A percentile compares a stretch with the other conserved stretches of the same genome.
Evolutionary conservation across 257 asterid species (phyloP).

Genomic region (Petrea volubilis): DNA sequence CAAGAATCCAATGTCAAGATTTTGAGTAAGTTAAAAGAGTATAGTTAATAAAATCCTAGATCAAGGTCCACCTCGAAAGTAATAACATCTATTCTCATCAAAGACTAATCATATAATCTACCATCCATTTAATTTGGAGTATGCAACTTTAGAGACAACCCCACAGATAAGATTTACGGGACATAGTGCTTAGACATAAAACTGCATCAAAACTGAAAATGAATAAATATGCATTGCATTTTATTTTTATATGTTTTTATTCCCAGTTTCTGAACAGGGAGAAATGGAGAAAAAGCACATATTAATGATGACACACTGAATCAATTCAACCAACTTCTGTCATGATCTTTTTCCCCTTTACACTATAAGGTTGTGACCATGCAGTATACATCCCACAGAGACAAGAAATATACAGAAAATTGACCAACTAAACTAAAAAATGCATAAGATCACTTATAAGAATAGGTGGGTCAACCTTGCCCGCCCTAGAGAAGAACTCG

Average conservation of each 20-base stretch:
- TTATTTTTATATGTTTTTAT: background rate
- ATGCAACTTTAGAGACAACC: background rate
- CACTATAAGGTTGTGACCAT: background rate
- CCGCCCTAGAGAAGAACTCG: constrained; percentile 72
- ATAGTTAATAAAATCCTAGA: background rate
- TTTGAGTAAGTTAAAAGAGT: background rate
- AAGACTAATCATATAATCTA: background rate
- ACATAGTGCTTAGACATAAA: background rate
- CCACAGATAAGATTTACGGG: background rate
- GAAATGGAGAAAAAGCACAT: background rate
- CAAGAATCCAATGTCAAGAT: background rate
- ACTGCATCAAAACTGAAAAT: background rate
- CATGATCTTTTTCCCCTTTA: background rate
- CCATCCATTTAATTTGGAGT: background rate
- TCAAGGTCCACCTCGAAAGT: too few species aligned
- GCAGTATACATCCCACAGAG: constrained; percentile 8
- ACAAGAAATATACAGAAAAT: constrained; percentile 9
- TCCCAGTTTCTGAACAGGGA: background rate
- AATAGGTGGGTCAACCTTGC: constrained; percentile 52
- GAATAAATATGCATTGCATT: background rate
- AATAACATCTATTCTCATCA: background rate
- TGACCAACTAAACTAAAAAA: constrained; percentile 2
- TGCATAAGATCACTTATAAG: constrained; percentile 1
- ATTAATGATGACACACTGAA: background rate
- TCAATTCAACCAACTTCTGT: background rate